Evolutionary conservation across 2,329 filamentous ascomycete genomes (phyloP), one percentile per base, ranked within the genome.

Genomic region (Didymella exigua): DNA sequence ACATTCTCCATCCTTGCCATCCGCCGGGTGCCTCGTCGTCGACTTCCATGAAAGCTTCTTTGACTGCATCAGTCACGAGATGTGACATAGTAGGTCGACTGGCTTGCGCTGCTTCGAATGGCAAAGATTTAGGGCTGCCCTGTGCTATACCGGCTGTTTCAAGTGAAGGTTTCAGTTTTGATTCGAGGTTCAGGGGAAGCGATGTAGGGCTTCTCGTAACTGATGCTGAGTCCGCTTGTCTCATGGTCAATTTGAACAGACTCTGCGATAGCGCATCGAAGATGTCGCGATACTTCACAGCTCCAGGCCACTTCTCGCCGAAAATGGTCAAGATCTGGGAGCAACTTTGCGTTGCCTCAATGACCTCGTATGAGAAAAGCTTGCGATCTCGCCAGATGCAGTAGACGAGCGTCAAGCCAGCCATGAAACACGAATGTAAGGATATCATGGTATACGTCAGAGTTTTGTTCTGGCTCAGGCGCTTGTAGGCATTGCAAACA

Each of bases 11-110:
- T 7, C 67, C 64, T 36, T 67, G 67, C 64, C 62, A 66, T 2
- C 66, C 63, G n/a, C 64, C 64, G 0, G 66, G 66, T 1, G 63
- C 60, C 43, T 68, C 66, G 40, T 68, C 66, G 14, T 68, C 65
- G 1, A 66, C 64, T 43, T 68, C 67, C 64, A 68, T 69, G 27
- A 69, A 69, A 1, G 64, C 67, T 2, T 69, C 64, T 41, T 66
- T 69, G 11, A 69, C 65, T 10, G 67, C 67, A 19, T 65, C 62
- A 5, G 65, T 58, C 4, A 69, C 56, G 31, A 62, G 44, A 10
- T 58, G 53, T 18, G 60, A 59, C 36, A 61, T 53, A 1, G 37
- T 52, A 14, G 51, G 40, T 18, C 55, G 56, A 16, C 26, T 48
- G 0, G 37, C 26, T 4, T 50, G 24, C 13, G 34, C 19, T 11